phyloP scores from a whole-genome alignment of 345 rosid genomes.

The Brassica rapa region DNA sequence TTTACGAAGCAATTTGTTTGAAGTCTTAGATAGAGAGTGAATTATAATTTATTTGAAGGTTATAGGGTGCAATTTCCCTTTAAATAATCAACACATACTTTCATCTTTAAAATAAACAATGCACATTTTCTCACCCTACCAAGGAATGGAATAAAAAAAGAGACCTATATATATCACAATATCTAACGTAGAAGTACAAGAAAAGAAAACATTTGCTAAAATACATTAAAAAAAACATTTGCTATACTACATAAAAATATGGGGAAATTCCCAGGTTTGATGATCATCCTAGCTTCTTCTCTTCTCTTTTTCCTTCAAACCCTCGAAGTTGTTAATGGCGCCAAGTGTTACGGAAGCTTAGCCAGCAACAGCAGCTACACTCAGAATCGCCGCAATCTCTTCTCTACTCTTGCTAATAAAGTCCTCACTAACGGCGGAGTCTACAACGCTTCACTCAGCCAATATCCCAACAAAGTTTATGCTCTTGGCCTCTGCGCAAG shows the following conservation, averaged over 20 bases:
- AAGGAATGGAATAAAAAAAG: neutral
- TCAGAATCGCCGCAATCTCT: neutral
- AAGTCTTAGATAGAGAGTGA: too few relatives aligned
- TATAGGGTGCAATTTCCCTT: too few relatives aligned
- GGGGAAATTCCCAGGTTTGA: neutral
- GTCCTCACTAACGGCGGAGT: neutral
- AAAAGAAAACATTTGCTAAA: neutral
- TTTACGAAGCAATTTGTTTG: too few relatives aligned
- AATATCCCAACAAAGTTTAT: neutral
- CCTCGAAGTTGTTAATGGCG: neutral
- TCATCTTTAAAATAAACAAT: neutral
- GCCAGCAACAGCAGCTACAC: neutral
- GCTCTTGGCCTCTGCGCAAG: slow-evolving; percentile 19
- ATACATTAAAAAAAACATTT: neutral
- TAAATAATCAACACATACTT: neutral
- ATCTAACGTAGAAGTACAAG: neutral
- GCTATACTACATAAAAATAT: neutral
- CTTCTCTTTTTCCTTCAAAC: slow-evolving; percentile 13
- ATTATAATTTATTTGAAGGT: too few relatives aligned
- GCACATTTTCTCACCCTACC: neutral
- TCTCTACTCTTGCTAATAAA: neutral
- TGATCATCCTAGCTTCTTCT: slow-evolving; percentile 17
- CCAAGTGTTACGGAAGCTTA: neutral
- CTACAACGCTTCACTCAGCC: slow-evolving; percentile 5
- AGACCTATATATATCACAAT: neutral